Conservation (phyloP, 345 rosid genomes). For the Tarenaya hassleriana region DNA sequence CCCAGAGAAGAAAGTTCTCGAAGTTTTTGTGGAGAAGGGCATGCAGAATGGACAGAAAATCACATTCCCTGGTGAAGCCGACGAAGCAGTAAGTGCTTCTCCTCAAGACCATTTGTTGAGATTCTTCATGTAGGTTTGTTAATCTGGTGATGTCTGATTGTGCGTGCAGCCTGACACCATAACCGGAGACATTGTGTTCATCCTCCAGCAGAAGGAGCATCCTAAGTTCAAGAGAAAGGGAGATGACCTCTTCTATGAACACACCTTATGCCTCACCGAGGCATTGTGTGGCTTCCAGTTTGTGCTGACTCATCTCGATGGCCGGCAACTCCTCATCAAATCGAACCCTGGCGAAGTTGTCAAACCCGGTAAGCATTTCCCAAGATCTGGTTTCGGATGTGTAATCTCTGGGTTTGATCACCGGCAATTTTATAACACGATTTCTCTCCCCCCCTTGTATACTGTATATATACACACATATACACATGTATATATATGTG, state of each 20-base stretch:
- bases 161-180: conserved; percentile 72
- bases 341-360: conserved; percentile 73
- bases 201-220: conserved; percentile 87
- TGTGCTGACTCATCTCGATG: conserved; percentile 66
- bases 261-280: conserved; percentile 67
- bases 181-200: conserved; percentile 80
- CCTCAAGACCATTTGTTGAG: background rate
- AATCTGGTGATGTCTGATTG: background rate
- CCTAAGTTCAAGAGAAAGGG: conserved; percentile 80
- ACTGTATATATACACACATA: background rate
- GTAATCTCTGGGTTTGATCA: conserved; percentile 14
- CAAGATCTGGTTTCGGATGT: no score
- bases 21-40: conserved; percentile 83
- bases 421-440: background rate
- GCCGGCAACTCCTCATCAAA: conserved; percentile 81
- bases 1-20: conserved; percentile 81
- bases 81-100: conserved; percentile 56
- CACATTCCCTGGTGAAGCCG: conserved; percentile 88
- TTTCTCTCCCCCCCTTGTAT: background rate
- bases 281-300: conserved; percentile 91
- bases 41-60: conserved; percentile 86
- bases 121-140: background rate
- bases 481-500: background rate
- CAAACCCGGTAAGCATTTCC: conserved; percentile 58
- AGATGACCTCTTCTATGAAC: conserved; percentile 79